Conservation (phyloP, 2,329 filamentous ascomycete genomes). For the Fusarium redolens region DNA sequence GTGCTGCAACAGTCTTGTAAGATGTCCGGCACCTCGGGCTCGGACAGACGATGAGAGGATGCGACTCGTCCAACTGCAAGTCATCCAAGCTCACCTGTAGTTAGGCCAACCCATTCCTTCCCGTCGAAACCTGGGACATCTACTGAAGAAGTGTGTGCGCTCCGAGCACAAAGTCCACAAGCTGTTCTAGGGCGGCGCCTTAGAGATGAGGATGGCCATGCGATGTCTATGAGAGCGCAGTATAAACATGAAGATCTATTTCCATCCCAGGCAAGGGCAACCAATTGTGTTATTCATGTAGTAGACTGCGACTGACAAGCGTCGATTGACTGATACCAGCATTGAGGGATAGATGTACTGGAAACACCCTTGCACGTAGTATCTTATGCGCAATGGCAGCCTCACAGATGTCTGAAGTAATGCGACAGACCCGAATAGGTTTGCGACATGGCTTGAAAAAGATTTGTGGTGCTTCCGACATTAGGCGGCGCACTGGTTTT, state of each 20-base stretch:
- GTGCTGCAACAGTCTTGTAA: not conserved
- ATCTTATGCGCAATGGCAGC: not conserved
- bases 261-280: accelerated
- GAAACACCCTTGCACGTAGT: not conserved
- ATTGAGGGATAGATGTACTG: not conserved
- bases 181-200: not conserved
- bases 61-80: not conserved
- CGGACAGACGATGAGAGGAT: not conserved
- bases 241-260: accelerated
- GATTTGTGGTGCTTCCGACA: not conserved
- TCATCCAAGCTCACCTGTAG: accelerated
- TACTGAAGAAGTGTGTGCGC: accelerated
- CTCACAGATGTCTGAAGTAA: not conserved
- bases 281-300: accelerated
- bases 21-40: not conserved
- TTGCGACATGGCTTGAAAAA: not conserved
- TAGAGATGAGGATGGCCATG: not conserved
- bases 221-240: not conserved
- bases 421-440: accelerated
- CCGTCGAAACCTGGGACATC: accelerated
- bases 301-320: not conserved
- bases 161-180: not conserved
- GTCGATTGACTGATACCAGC: not conserved
- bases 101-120: accelerated
- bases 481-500: not conserved